These are phyloP conservation scores for Mortierella sp. DNA, from an alignment of 371 early-diverging fungal species.

Conservation along the genomic window DNA sequence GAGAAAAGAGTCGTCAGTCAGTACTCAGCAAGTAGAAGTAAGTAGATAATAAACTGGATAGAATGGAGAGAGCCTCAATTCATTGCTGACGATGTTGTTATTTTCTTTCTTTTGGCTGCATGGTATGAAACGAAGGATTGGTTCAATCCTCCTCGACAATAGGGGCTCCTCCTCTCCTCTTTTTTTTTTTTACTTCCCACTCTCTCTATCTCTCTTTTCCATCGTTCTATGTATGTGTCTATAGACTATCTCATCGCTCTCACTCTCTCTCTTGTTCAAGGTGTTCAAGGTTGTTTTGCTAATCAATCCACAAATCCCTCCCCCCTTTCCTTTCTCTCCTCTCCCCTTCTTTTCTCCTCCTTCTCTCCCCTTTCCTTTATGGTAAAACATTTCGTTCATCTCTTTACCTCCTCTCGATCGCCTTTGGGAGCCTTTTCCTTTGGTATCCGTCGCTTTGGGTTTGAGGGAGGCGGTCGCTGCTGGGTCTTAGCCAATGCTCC, in stretches of 20 bases:
- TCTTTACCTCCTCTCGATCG: constrained; percentile 54
- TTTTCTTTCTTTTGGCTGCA: too few relatives aligned
- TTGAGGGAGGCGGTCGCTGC: neutral
- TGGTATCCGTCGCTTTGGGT: constrained; percentile 23
- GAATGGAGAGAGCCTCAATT: too few relatives aligned
- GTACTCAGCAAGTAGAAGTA: neutral
- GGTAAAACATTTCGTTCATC: neutral
- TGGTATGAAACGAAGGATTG: constrained; percentile 3
- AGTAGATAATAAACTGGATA: neutral
- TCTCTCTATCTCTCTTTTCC: neutral
- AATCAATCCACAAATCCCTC: neutral
- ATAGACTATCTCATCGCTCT: neutral
- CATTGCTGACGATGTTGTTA: neutral
- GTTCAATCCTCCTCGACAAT: neutral
- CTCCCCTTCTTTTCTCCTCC: neutral
- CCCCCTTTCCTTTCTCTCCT: neutral
- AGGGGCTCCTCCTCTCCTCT: neutral
- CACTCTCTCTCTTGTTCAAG: neutral
- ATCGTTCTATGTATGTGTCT: neutral
- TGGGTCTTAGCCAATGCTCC: neutral
- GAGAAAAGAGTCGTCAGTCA: neutral
- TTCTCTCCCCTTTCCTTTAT: neutral
- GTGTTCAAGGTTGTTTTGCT: neutral
- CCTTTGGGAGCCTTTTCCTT: constrained; percentile 44
- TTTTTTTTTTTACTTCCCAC: neutral